Percentiles rank a stretch among this genome's conserved stretches.
phyloP scores from a whole-genome alignment of 2,329 filamentous ascomycete species.

The Fusarium caatingaense region DNA sequence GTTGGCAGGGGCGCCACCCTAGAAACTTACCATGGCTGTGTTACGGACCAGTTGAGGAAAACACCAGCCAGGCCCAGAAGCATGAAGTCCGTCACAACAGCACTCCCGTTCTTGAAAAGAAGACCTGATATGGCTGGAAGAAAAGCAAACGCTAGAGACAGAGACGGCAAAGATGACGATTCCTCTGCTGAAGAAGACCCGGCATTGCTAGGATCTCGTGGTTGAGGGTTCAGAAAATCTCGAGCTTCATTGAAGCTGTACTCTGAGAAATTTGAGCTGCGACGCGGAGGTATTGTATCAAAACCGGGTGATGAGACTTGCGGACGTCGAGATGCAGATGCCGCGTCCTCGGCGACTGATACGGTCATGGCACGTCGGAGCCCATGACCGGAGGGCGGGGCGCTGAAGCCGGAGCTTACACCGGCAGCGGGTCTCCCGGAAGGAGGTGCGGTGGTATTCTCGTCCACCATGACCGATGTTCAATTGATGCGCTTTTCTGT shows the following conservation, averaged over 20 bases:
- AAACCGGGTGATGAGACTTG: slow-evolving; percentile 41
- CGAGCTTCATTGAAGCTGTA: slow-evolving; percentile 76
- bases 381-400: slow-evolving; percentile 50
- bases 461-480: slow-evolving; percentile 32
- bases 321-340: slow-evolving; percentile 25
- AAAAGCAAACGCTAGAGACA: slow-evolving; percentile 85
- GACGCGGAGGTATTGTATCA: slow-evolving; percentile 60
- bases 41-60: slow-evolving; percentile 92
- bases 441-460: slow-evolving; percentile 29
- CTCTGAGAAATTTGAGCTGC: slow-evolving; percentile 84
- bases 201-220: slow-evolving; percentile 46
- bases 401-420: slow-evolving; percentile 36
- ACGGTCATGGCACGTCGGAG: slow-evolving; percentile 57
- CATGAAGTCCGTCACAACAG: slow-evolving; percentile 86
- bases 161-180: slow-evolving; percentile 78
- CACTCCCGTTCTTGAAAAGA: slow-evolving; percentile 85
- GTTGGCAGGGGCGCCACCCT: not conserved
- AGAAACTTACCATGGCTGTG: slow-evolving; percentile 81
- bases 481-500: slow-evolving; percentile 11
- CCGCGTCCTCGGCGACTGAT: slow-evolving; percentile 45
- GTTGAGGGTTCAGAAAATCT: slow-evolving; percentile 71
- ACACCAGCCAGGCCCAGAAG: slow-evolving; percentile 82
- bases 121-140: slow-evolving; percentile 87
- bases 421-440: slow-evolving; percentile 47
- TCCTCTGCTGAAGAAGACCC: slow-evolving; percentile 56